A percentile compares a stretch with the other conserved stretches of the same genome.
Evolutionary conservation across 2,329 filamentous ascomycete species (phyloP).

Genomic region (Pleurostoma richardsiae): DNA sequence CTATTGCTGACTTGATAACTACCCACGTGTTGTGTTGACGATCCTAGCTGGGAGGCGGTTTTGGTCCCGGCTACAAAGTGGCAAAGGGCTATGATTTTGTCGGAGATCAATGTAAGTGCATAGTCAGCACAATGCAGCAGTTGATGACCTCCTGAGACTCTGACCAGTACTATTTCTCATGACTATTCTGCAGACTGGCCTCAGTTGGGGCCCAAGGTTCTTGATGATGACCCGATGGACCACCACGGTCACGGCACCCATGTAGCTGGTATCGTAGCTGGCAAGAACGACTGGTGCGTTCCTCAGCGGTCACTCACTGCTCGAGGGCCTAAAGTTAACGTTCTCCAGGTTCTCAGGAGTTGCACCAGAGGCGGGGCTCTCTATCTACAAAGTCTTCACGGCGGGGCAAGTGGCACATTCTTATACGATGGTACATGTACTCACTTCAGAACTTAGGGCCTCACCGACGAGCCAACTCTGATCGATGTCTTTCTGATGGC

Average conservation of each 20-base stretch:
- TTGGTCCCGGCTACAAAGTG: constrained; percentile 15
- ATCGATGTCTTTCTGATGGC: constrained; percentile 29
- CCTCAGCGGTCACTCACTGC: neutral
- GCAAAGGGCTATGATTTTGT: constrained; percentile 13
- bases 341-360: constrained; percentile 13
- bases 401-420: neutral
- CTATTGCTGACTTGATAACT: neutral
- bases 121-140: no score
- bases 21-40: neutral
- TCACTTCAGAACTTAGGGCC: neutral
- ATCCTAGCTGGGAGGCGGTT: constrained; percentile 19
- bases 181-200: neutral
- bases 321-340: neutral
- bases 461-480: constrained; percentile 20
- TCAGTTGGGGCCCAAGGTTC: neutral
- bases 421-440: no score
- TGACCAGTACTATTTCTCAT: neutral
- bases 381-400: constrained; percentile 18
- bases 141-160: neutral
- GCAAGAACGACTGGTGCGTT: constrained; percentile 6
- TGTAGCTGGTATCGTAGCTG: constrained; percentile 19
- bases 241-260: constrained; percentile 16
- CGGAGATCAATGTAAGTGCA: constrained; percentile 1
- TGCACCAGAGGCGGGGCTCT: constrained; percentile 15
- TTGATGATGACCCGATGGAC: constrained; percentile 16